Conservation (phyloP, 768 basidiomycete species). For the Ephemerocybe angulata region DNA sequence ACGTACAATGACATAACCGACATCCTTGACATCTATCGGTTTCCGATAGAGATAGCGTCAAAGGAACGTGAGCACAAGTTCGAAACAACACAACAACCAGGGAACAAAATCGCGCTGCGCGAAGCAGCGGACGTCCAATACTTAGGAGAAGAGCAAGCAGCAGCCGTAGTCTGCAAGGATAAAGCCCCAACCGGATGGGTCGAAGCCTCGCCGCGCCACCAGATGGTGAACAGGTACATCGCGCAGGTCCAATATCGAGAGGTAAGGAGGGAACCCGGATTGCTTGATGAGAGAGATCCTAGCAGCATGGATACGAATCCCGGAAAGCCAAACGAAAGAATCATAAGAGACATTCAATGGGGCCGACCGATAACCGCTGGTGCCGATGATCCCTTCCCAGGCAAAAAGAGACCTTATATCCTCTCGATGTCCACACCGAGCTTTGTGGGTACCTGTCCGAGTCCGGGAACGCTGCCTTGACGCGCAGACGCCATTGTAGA, state of each 20-base stretch:
- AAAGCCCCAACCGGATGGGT: background rate
- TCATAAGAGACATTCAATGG: constrained; percentile 22
- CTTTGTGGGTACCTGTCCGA: constrained; percentile 37
- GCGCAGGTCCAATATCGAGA: constrained; percentile 8
- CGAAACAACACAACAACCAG: background rate
- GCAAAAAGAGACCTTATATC: constrained; percentile 20
- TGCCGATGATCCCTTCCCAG: constrained; percentile 6
- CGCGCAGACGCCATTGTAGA: constrained; percentile 5
- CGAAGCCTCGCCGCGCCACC: constrained; percentile 7
- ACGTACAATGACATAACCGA: constrained; percentile 93
- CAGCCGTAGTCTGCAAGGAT: background rate
- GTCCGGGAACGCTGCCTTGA: constrained; percentile 36
- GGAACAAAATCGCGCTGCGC: background rate
- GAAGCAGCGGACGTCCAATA: background rate
- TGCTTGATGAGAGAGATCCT: constrained; percentile 8
- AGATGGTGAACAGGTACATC: constrained; percentile 9
- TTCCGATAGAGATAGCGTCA: constrained; percentile 27
- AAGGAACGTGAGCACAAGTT: constrained; percentile 27
- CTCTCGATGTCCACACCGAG: constrained; percentile 33
- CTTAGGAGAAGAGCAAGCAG: constrained; percentile 7
- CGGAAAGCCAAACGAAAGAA: constrained; percentile 6
- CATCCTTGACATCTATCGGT: constrained; percentile 92
- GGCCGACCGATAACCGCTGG: constrained; percentile 4
- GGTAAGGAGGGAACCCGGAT: constrained; percentile 6
- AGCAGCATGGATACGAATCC: constrained; percentile 1